Evolutionary conservation across 2,329 filamentous ascomycete genomes (phyloP).

Genomic region (Nigrospora sphaerica): DNA sequence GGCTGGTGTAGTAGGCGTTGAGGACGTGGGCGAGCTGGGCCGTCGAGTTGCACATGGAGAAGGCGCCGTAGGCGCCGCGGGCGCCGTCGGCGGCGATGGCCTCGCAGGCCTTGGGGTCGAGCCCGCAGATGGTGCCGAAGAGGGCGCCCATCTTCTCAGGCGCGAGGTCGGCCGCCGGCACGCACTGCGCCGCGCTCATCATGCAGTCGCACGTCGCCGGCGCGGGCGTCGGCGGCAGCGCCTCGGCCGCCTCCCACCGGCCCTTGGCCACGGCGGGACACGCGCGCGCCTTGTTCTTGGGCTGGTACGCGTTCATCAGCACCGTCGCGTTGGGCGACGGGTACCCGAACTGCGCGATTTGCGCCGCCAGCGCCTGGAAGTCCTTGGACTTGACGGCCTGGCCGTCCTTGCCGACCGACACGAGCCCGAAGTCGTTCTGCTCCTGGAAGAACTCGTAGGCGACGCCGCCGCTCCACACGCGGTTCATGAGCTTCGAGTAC

Average conservation of each 20-base stretch:
- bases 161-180: constrained; percentile 41
- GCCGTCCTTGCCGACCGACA: constrained; percentile 37
- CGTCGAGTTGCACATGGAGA: constrained; percentile 51
- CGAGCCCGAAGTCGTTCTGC: constrained; percentile 58
- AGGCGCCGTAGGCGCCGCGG: constrained; percentile 48
- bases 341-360: constrained; percentile 47
- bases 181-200: constrained; percentile 55
- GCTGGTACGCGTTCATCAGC: constrained; percentile 48
- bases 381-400: constrained; percentile 49
- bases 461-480: constrained; percentile 68
- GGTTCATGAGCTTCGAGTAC: constrained; percentile 58
- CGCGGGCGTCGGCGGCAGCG: constrained; percentile 64
- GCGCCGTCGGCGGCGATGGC: constrained; percentile 46
- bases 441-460: constrained; percentile 80
- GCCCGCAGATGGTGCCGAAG: constrained; percentile 25
- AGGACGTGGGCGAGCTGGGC: constrained; percentile 51
- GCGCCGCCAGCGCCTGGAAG: constrained; percentile 52
- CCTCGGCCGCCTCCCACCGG: constrained; percentile 49
- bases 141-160: constrained; percentile 43
- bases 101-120: constrained; percentile 35
- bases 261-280: constrained; percentile 46
- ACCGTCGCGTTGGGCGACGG: constrained; percentile 40
- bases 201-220: constrained; percentile 61
- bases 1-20: constrained; percentile 45
- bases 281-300: constrained; percentile 50